Evolutionary conservation across 805 yeast genomes (phyloP).

Genomic region (Sugiyamaella floridensis): DNA sequence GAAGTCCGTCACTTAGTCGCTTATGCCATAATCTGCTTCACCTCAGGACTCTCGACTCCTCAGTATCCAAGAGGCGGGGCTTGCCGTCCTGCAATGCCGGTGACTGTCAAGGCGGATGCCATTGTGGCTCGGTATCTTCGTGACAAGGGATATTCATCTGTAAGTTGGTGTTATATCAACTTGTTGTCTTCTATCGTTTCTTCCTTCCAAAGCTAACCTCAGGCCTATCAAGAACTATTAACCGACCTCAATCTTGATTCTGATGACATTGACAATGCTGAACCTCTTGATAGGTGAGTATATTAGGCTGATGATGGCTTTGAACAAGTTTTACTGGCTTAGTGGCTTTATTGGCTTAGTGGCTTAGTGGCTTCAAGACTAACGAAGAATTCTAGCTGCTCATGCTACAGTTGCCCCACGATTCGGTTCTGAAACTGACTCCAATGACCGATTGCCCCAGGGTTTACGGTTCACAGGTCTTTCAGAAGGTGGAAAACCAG

Average conservation of each 20-base stretch:
- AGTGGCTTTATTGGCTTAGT: too few relatives aligned
- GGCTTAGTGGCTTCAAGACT: too few relatives aligned
- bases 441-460: background rate
- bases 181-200: too few relatives aligned
- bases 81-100: too few relatives aligned
- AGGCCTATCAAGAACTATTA: slow-evolving; percentile 8
- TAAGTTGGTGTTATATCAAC: background rate
- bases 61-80: background rate
- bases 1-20: too few relatives aligned
- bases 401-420: background rate
- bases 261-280: background rate
- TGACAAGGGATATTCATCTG: slow-evolving; percentile 8
- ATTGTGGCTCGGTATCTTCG: slow-evolving; percentile 11
- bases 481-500: background rate
- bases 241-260: slow-evolving; percentile 1
- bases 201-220: background rate
- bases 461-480: background rate
- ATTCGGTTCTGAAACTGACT: background rate
- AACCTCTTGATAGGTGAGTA: background rate
- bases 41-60: background rate
- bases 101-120: background rate
- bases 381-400: background rate
- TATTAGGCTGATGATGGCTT: too few relatives aligned
- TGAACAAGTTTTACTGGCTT: too few relatives aligned
- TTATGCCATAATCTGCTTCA: too few relatives aligned